These are phyloP conservation scores for Taphrina deformans DNA, from an alignment of 1,139 yeast genomes.

Conservation along the genomic window DNA sequence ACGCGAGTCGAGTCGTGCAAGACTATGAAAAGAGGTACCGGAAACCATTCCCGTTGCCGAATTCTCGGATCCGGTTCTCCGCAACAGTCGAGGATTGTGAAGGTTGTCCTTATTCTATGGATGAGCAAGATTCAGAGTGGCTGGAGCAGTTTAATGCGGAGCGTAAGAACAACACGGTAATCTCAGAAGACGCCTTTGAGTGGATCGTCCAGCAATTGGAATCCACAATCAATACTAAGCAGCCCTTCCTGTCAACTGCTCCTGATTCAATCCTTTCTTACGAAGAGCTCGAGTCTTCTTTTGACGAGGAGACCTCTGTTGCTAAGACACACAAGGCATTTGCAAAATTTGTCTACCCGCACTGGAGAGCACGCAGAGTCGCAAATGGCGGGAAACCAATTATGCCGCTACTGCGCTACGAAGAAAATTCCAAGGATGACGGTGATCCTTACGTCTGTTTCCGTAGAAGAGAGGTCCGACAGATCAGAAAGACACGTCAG, in stretches of 20 bases:
- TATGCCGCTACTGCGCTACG: slow-evolving; percentile 75
- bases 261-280: slow-evolving; percentile 72
- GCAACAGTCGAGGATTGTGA: slow-evolving; percentile 93
- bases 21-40: slow-evolving; percentile 73
- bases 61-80: slow-evolving; percentile 78
- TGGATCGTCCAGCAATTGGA: slow-evolving; percentile 73
- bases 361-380: slow-evolving; percentile 77
- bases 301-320: slow-evolving; percentile 35
- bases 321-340: slow-evolving; percentile 56
- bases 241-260: slow-evolving; percentile 74
- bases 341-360: slow-evolving; percentile 71
- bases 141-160: slow-evolving; percentile 51
- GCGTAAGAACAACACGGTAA: slow-evolving; percentile 43
- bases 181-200: slow-evolving; percentile 85
- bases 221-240: slow-evolving; percentile 69
- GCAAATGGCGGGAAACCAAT: slow-evolving; percentile 68
- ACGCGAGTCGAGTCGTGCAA: slow-evolving; percentile 54
- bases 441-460: slow-evolving; percentile 94
- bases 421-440: slow-evolving; percentile 87
- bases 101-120: slow-evolving; percentile 86
- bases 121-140: slow-evolving; percentile 79
- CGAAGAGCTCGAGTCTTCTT: slow-evolving; percentile 58
- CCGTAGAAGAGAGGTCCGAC: slow-evolving; percentile 92
- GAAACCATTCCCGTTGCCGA: slow-evolving; percentile 69
- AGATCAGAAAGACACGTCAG: slow-evolving; percentile 92